Evolutionary conservation across 2,329 filamentous ascomycete species (phyloP), one percentile per base, ranked within the genome.

Genomic region (Aspergillus hiratsukae): DNA sequence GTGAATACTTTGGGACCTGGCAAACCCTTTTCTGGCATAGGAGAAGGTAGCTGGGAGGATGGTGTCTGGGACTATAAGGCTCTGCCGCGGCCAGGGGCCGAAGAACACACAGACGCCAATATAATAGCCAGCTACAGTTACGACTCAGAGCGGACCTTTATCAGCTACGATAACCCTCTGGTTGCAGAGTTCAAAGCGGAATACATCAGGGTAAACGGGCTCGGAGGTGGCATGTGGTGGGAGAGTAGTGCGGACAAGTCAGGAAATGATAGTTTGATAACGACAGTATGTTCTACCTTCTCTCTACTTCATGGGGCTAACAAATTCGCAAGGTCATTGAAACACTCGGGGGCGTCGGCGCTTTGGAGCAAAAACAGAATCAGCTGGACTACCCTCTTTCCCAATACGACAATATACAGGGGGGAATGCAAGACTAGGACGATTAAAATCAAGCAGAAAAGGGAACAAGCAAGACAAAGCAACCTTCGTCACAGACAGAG

Each of bases 161-260:
- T 96, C 45, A 88, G 82, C 55, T 96, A 94, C 62, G 88, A 91
- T 69, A 92, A 84, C 1, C 81, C 85, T 1, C 75, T 79, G 5
- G 84, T 91, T 71, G 88, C 86, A 4, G 77, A 78, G 60, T 71
- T 76, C 62, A 97, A 96, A 78, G 86, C 86, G 1, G 76, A 83
- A 11, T 96, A 85, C 70, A 83, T 97, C 68, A 82, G 80, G 67
- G 71, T 82, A 19, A 77, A 81, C 41, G 78, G 83, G 0, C 81
- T 97, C 0, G 92, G 91, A 3, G 92, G 93, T 17, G 90, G 83
- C 19, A 97, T 97, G 91, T 97, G 91, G 91, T 95, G 90, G 90
- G 92, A 97, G 77, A 89, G 85, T 66, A 93, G 88, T 66, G 86
- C 83, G 0, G 93, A 97, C 70, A 31, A 31, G 29, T 3, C 8